Evolutionary conservation across 805 yeast genomes (phyloP), one percentile per base, ranked within the genome.

Genomic region (Maudiozyma turicensis): DNA sequence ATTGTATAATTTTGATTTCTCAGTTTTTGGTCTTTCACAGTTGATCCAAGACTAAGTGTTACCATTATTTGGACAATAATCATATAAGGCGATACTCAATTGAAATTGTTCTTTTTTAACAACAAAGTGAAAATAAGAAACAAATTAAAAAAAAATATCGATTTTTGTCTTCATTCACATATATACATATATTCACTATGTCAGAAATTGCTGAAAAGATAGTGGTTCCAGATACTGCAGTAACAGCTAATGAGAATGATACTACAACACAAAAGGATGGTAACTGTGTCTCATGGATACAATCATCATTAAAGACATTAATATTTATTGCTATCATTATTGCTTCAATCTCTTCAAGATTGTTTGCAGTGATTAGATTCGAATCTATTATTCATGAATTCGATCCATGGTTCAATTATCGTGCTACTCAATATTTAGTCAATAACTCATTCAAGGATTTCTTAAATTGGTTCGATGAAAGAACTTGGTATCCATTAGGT

Each of bases 401-500:
- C 68, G 95, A 86, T 68, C 95, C 95, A 30, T 88, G 96, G 95
- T 87, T 87, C 77, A 93, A 93, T 69, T 93, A 79, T 73, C 74
- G 99, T 55, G 99, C 99, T 42, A 86, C 99, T n/a, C 85, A 86
- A 67, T 88, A 87, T 67, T 76, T 93, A 56, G 95, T 88, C 32
- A 72, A 78, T 42, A 81, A 88, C 61, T 83, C 93, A 6, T 91
- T 80, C 67, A 84, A 89, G 72, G 90, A 89, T 56, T 95, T 93
- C 63, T 75, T 95, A 61, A 93, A 93, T 67, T 93, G 99, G 99
- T 93, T 93, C 61, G 99, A 93, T 66, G 97, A 91, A 66, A 80
- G 96, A 64, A 91, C 99, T 15, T 93, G 99, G 99, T 93, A 93
- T 67, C 99, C 99, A 15, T 75, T 93, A 57, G 99, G 99, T 20